Conservation (phyloP, 2,329 filamentous ascomycete genomes). For the Fusarium poae region DNA sequence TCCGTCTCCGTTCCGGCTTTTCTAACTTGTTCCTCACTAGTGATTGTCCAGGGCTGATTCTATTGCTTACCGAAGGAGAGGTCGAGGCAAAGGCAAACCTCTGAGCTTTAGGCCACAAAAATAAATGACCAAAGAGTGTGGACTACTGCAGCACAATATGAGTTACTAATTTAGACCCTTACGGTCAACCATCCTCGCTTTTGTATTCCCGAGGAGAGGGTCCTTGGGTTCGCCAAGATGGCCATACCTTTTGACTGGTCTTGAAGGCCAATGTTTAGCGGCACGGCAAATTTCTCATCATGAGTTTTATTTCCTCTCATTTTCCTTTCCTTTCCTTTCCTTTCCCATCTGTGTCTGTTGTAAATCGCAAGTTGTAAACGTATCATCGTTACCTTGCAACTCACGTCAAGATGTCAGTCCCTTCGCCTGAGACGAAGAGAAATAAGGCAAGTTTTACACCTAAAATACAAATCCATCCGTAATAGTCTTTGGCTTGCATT, state of each 20-base stretch:
- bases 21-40: slow-evolving; percentile 19
- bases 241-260: neutral
- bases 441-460: slow-evolving; percentile 21
- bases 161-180: neutral
- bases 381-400: slow-evolving; percentile 6
- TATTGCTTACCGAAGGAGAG: neutral
- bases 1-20: slow-evolving; percentile 14
- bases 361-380: neutral
- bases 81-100: neutral
- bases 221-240: slow-evolving; percentile 8
- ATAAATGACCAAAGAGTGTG: neutral
- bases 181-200: neutral
- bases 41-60: slow-evolving; percentile 23
- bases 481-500: neutral
- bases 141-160: neutral
- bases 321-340: neutral
- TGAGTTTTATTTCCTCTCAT: neutral
- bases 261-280: neutral
- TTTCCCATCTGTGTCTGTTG: neutral
- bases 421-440: slow-evolving; percentile 13
- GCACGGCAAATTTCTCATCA: slow-evolving; percentile 3
- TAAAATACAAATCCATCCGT: neutral
- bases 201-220: neutral
- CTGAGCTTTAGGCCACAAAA: neutral
- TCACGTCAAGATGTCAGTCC: slow-evolving; percentile 30